Evolutionary conservation across 768 basidiomycete species (phyloP).

Genomic region (Nevesoporus exiguus): DNA sequence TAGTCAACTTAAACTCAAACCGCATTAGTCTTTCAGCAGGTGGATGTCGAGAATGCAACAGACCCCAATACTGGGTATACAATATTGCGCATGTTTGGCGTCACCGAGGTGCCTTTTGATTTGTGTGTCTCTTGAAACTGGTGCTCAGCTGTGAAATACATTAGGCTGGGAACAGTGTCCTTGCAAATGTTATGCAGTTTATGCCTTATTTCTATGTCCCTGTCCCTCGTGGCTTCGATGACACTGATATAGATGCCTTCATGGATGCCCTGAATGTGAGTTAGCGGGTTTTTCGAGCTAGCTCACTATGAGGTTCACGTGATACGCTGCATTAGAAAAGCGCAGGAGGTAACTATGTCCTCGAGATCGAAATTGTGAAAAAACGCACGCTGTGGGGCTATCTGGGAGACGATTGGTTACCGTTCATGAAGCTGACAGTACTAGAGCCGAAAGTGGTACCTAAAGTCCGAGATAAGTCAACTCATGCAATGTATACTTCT

Average conservation of each 20-base stretch:
- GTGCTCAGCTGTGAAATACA: slow-evolving; percentile 1
- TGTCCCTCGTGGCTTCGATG: slow-evolving; percentile 77
- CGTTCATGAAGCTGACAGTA: slow-evolving; percentile 85
- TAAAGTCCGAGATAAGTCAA: slow-evolving; percentile 85
- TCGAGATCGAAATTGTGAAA: slow-evolving; percentile 53
- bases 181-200: slow-evolving; percentile 79
- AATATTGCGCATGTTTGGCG: slow-evolving; percentile 77
- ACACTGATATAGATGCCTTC: slow-evolving; percentile 65
- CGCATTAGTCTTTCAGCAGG: slow-evolving; percentile 85
- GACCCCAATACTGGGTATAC: slow-evolving; percentile 41
- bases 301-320: not conserved
- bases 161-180: slow-evolving; percentile 84
- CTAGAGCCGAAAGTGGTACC: slow-evolving; percentile 73
- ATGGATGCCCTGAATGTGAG: slow-evolving; percentile 72
- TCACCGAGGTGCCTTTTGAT: slow-evolving; percentile 64
- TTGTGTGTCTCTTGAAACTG: not conserved
- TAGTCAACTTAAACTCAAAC: not conserved
- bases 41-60: slow-evolving; percentile 77
- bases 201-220: slow-evolving; percentile 92
- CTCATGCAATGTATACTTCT: slow-evolving; percentile 1
- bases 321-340: slow-evolving; percentile 12
- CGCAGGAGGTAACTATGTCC: slow-evolving; percentile 39
- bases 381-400: slow-evolving; percentile 87
- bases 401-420: slow-evolving; percentile 68
- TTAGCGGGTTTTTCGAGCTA: not conserved